These are phyloP conservation scores for Lophiotrema nucula DNA, from an alignment of 495 filamentous ascomycete species.

Conservation along the genomic window DNA sequence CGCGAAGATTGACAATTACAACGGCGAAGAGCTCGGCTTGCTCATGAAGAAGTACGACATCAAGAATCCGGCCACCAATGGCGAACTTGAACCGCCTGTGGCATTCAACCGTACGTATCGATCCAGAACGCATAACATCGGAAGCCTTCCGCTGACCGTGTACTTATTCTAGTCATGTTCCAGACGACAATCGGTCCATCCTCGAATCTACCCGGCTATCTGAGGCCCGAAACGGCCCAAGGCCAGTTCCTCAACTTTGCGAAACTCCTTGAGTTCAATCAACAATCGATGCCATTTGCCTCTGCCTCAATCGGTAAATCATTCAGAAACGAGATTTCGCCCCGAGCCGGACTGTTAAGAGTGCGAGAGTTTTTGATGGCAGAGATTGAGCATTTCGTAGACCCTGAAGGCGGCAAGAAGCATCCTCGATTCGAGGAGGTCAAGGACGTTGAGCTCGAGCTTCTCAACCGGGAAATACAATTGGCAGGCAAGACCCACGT, in stretches of 20 bases:
- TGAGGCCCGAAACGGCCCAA: slow-evolving; percentile 29
- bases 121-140: too few relatives aligned
- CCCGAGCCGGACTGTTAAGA: slow-evolving; percentile 63
- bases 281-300: slow-evolving; percentile 71
- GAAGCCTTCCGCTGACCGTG: too few relatives aligned
- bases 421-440: slow-evolving; percentile 69
- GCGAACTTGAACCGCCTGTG: slow-evolving; percentile 61
- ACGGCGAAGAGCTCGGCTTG: slow-evolving; percentile 63
- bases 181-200: slow-evolving; percentile 68
- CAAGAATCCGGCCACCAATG: slow-evolving; percentile 60
- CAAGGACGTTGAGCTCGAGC: slow-evolving; percentile 61
- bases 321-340: slow-evolving; percentile 73
- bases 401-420: slow-evolving; percentile 69
- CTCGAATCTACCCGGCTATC: slow-evolving; percentile 45
- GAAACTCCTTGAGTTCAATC: slow-evolving; percentile 77
- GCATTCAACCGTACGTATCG: slow-evolving; percentile 72
- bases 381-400: slow-evolving; percentile 79
- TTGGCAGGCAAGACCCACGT: slow-evolving; percentile 65
- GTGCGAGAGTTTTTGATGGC: slow-evolving; percentile 75
- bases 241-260: slow-evolving; percentile 50
- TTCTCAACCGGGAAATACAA: slow-evolving; percentile 72
- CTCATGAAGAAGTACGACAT: slow-evolving; percentile 67
- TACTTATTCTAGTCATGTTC: too few relatives aligned
- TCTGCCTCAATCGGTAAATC: slow-evolving; percentile 76
- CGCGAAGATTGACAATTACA: slow-evolving; percentile 71